Base-by-base conservation (phyloP, 108 stramenopile genomes). In the Asterionellopsis glacialis region DNA sequence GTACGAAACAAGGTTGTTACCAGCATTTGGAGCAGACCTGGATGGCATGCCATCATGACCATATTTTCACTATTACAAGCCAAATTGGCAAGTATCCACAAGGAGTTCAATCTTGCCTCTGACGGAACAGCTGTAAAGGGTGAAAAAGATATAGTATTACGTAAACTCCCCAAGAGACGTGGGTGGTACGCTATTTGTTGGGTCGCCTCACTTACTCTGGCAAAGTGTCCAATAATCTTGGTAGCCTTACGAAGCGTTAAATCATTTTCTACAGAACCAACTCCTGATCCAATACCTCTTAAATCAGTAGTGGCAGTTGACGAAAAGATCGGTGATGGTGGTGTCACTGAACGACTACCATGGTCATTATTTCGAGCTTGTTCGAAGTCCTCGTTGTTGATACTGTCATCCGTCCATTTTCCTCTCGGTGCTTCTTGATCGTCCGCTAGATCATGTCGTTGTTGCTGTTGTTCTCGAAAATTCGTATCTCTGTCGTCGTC, bases 61-160 rank as follows among this genome's bases (percentile, higher is more conserved):
- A 85, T 85, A 47, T 81, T 85, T 16, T 85, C 77, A 40, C 71
- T 47, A 64, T 80, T 76, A 61, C 84, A 85, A 11, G 79, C 84
- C n/a, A 85, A 57, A 25, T 80, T 80, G 22, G 80, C 80, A 39
- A 85, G 68, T 3, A 67, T 69, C 84, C 84, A 85, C 21, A 85
- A 52, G 28, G 72, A 75, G 42, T 77, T 75, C 5, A 85, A 50
- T 11, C 84, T 59, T 10, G 76, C 68, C 56, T 85, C 72, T 27
- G 61, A 70, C 0, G 84, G 80, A 12, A 85, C 54, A 0, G 24
- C 24, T 12, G 41, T 51, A 43, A 65, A 61, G 1, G 77, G 77
- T 14, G 55, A 70, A 28, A 75, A 49, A 25, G 61, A 71, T 28
- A 77, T 63, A 40, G 80, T 18, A 38, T 63, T 52, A 0, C 73